These are phyloP conservation scores for Trametes cinnabarina DNA, from an alignment of 768 basidiomycete species.

Conservation along the genomic window DNA sequence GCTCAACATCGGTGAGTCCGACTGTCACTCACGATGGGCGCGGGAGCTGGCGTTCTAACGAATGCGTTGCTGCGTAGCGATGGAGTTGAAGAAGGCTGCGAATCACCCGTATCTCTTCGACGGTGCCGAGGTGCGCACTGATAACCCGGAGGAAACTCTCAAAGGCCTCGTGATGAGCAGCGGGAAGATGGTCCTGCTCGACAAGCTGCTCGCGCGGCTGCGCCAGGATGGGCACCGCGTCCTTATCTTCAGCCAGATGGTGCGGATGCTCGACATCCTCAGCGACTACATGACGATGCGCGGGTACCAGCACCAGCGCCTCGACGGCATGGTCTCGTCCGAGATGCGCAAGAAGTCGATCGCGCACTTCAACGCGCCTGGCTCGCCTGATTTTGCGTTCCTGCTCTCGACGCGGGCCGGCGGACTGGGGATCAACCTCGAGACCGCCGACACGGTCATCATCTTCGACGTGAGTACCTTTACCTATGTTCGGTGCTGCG, in stretches of 20 bases:
- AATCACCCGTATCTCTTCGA: slow-evolving; percentile 99
- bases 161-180: slow-evolving; percentile 98
- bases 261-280: slow-evolving; percentile 96
- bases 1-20: slow-evolving; percentile 79
- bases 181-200: slow-evolving; percentile 96
- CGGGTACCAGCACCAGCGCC: slow-evolving; percentile 88
- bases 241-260: slow-evolving; percentile 99
- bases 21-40: not conserved
- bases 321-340: slow-evolving; percentile 94
- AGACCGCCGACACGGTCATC: slow-evolving; percentile 98
- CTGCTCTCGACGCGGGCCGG: slow-evolving; percentile 95
- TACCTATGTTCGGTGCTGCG: not conserved
- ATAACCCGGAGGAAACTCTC: slow-evolving; percentile 75
- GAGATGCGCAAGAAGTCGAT: slow-evolving; percentile 94
- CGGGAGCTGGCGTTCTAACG: not conserved
- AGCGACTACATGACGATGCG: slow-evolving; percentile 93
- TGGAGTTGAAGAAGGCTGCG: slow-evolving; percentile 98
- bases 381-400: slow-evolving; percentile 95
- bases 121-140: slow-evolving; percentile 74
- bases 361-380: slow-evolving; percentile 92
- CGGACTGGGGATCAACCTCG: slow-evolving; percentile 96
- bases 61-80: slow-evolving; percentile 48
- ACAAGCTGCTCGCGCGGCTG: slow-evolving; percentile 90
- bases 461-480: slow-evolving; percentile 84
- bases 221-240: slow-evolving; percentile 94